These are phyloP conservation scores for Leccinum imitatum DNA, from an alignment of 768 basidiomycete genomes.

Conservation along the genomic window DNA sequence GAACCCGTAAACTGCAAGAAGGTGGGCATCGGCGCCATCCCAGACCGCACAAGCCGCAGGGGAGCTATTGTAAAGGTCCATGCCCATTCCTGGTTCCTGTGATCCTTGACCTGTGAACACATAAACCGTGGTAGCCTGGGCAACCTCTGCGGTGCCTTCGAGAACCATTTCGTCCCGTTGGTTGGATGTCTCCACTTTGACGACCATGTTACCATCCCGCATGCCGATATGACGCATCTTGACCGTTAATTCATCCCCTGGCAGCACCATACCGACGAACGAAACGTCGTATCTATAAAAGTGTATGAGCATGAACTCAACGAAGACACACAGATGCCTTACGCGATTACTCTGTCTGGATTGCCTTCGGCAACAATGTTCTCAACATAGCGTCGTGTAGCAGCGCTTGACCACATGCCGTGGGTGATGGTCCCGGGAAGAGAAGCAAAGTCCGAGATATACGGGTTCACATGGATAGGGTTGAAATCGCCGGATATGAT, in stretches of 20 bases:
- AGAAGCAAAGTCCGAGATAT: conserved; percentile 91
- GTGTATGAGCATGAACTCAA: conserved; percentile 3
- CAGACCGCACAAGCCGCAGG: conserved; percentile 95
- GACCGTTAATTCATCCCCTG: conserved; percentile 82
- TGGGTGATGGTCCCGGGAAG: conserved; percentile 97
- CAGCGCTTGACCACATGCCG: conserved; percentile 96
- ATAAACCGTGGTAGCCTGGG: conserved; percentile 89
- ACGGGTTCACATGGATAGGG: conserved; percentile 98
- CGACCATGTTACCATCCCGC: conserved; percentile 90
- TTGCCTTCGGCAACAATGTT: conserved; percentile 91
- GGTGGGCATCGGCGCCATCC: conserved; percentile 93
- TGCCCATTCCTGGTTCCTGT: conserved; percentile 98
- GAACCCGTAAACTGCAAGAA: conserved; percentile 95
- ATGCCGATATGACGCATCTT: conserved; percentile 88
- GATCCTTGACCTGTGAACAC: conserved; percentile 99
- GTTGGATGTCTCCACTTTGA: conserved; percentile 82
- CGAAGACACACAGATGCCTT: conserved; percentile 35
- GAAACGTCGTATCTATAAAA: conserved; percentile 76
- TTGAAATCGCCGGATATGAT: conserved; percentile 97
- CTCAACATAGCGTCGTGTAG: conserved; percentile 90
- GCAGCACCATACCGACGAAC: conserved; percentile 98
- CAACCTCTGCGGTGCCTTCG: conserved; percentile 89
- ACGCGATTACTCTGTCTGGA: conserved; percentile 88
- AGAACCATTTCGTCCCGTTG: conserved; percentile 87
- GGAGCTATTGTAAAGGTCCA: conserved; percentile 93